Base-by-base conservation (phyloP, 2,329 filamentous ascomycete species). In the Dactylellina haptotyla region DNA sequence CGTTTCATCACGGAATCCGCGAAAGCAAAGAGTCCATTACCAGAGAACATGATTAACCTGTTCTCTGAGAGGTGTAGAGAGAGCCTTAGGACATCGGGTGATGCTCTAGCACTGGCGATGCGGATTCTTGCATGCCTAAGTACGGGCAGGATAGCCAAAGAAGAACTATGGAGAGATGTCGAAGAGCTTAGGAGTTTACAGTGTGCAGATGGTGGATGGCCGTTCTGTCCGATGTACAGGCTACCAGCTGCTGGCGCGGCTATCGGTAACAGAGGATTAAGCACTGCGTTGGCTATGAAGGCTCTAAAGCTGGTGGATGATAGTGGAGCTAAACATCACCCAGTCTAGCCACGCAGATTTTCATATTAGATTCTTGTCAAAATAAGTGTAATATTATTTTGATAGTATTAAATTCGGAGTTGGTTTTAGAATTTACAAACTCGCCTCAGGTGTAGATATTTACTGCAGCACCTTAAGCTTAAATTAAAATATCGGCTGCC, bases 201-300 rank as follows among this genome's bases (percentile, higher is more conserved):
- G 12, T 50, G 46, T 14, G 25, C 9, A 16, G 46, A 50, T 30
- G 46, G 46, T 2, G 46, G 46, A n/a, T 50, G 46, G 46, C 46
- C 46, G 12, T 26, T 50, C 12, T 26, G 20, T 10, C 23, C 14
- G 20, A 28, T 50, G 18, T 50, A 50, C n/a, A 50, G 25, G 18
- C 8, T 50, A 30, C 46, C 46, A 12, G 10, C 25, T 6, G 46
- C 46, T 1, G 30, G 30, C 5, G 25, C 46, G 4, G 46, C 14
- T 4, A 30, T 50, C 14, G 46, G 12, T 8, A 50, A 26, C 18
- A 5, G 46, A n/a, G 46, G 46, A 16, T 9, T 50, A 16, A 30
- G 10, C 8, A 50, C 46, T n/a, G 46, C 46, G 4, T 14, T 50
- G 5, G 46, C 46, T 14, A 5, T 50, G 3, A 50, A 50, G n/a